Evolutionary conservation across 2,329 filamentous ascomycete species (phyloP).

Genomic region (Talaromyces sp.): DNA sequence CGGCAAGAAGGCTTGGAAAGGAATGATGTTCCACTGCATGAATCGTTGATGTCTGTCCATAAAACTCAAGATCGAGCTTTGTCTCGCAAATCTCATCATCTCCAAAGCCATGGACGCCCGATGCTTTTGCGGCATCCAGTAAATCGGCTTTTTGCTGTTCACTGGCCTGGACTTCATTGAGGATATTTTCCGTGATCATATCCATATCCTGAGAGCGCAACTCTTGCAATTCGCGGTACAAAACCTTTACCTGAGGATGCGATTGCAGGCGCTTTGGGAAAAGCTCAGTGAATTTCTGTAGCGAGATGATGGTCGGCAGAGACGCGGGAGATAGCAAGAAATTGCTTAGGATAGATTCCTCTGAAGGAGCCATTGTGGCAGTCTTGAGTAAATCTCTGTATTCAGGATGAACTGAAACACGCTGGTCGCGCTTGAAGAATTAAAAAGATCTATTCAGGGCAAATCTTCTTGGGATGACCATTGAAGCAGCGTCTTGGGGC

Average conservation of each 20-base stretch:
- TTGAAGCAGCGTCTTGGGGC: neutral
- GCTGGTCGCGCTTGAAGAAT: no score
- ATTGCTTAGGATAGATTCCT: constrained; percentile 69
- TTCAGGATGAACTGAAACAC: neutral
- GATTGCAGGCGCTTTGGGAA: constrained; percentile 67
- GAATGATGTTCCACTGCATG: constrained; percentile 54
- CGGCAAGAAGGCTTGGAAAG: constrained; percentile 62
- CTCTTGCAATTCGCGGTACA: constrained; percentile 78
- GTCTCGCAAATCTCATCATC: constrained; percentile 38
- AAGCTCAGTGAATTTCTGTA: constrained; percentile 70
- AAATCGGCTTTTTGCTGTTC: constrained; percentile 39
- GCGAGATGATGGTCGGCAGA: constrained; percentile 68
- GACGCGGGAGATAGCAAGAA: constrained; percentile 76
- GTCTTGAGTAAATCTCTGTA: neutral
- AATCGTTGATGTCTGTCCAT: constrained; percentile 47
- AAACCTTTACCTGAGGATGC: constrained; percentile 63
- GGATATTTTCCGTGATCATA: constrained; percentile 56
- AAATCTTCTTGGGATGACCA: neutral
- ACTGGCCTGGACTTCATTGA: constrained; percentile 36
- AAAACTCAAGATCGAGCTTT: constrained; percentile 56
- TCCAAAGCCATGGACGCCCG: constrained; percentile 34
- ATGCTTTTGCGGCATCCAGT: constrained; percentile 31
- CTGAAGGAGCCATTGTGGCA: constrained; percentile 54
- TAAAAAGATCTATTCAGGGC: neutral
- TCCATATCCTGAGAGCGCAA: constrained; percentile 69